Conservation (phyloP, 805 yeast genomes). For the Candida maesae region DNA sequence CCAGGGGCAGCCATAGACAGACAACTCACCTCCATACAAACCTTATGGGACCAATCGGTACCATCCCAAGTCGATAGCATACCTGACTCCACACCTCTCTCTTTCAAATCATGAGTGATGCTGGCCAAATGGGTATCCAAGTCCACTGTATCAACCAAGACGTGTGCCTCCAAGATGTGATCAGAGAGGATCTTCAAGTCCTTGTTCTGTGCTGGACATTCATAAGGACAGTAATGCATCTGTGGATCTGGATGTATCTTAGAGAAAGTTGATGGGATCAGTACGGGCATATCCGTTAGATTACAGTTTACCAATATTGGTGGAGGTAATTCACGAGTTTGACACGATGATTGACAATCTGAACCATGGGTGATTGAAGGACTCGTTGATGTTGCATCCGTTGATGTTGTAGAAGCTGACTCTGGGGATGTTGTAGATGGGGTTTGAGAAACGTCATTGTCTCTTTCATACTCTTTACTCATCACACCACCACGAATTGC, state of each 20-base stretch:
- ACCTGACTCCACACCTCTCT: background rate
- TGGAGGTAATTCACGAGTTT: too few relatives aligned
- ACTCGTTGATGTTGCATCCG: background rate
- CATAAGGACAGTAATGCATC: background rate
- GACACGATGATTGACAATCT: too few relatives aligned
- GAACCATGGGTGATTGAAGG: too few relatives aligned
- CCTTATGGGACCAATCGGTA: conserved; percentile 6
- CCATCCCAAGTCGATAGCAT: conserved; percentile 7
- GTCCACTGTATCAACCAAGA: conserved; percentile 4
- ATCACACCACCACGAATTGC: background rate
- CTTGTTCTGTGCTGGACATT: background rate
- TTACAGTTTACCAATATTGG: too few relatives aligned
- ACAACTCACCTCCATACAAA: conserved; percentile 8
- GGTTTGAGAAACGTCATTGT: too few relatives aligned
- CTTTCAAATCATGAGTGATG: background rate
- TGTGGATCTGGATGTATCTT: too few relatives aligned
- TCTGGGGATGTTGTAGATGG: background rate
- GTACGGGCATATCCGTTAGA: too few relatives aligned
- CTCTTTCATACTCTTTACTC: background rate
- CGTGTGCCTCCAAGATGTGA: conserved; percentile 7
- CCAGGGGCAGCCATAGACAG: background rate
- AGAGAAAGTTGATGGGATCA: too few relatives aligned
- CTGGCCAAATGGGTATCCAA: conserved; percentile 1
- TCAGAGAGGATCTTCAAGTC: background rate
- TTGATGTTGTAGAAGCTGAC: background rate